Evolutionary conservation across 805 yeast genomes (phyloP).

Genomic region (Myxozyma mucilagina): DNA sequence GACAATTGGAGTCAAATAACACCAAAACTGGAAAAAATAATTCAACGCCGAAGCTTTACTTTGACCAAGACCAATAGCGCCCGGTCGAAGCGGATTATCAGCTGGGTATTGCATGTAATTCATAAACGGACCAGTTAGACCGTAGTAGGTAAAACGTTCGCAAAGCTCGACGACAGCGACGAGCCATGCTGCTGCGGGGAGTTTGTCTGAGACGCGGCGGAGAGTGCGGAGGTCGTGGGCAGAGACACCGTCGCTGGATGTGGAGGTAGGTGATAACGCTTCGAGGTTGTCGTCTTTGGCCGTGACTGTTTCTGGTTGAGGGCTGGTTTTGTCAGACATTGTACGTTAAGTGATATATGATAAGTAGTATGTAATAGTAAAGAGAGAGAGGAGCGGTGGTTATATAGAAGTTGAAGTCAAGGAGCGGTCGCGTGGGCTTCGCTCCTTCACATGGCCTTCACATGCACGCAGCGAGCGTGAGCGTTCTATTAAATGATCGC

Average conservation of each 20-base stretch:
- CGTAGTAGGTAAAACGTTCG: constrained; percentile 80
- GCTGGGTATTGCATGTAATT: constrained; percentile 67
- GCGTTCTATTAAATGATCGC: too few species aligned
- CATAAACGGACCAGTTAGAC: constrained; percentile 72
- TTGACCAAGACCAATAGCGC: constrained; percentile 61
- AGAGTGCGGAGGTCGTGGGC: constrained; percentile 54
- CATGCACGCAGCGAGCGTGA: too few species aligned
- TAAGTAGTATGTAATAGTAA: not conserved
- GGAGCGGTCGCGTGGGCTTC: too few species aligned
- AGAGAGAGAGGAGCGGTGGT: not conserved
- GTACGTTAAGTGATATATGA: not conserved
- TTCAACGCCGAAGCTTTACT: constrained; percentile 70
- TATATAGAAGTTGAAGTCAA: too few species aligned
- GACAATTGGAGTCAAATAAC: constrained; percentile 74
- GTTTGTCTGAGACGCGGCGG: constrained; percentile 53
- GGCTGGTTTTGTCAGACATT: not conserved
- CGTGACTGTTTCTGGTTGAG: not conserved
- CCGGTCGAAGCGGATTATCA: constrained; percentile 46
- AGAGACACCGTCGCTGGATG: constrained; percentile 45
- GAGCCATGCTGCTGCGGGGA: constrained; percentile 60
- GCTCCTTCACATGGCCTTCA: too few species aligned
- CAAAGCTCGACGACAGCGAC: constrained; percentile 74
- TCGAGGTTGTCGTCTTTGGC: not conserved
- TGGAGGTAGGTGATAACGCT: not conserved
- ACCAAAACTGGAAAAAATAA: constrained; percentile 78